A percentile compares a stretch with the other conserved stretches of the same genome.
Evolutionary conservation across 441 rosid species (phyloP).

Genomic region (Capsella rubella): DNA sequence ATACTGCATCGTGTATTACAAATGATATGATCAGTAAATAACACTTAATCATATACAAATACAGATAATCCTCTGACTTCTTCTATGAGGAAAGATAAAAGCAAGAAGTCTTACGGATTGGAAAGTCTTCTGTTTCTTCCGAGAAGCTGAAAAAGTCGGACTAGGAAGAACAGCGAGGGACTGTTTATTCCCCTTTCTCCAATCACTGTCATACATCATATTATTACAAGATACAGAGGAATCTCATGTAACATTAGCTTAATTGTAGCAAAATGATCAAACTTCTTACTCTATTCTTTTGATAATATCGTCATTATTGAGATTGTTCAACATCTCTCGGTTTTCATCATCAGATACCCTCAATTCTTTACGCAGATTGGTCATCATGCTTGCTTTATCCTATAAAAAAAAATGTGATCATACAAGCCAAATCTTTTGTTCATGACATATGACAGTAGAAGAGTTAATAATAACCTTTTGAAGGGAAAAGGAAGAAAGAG

Average conservation of each 20-base stretch:
- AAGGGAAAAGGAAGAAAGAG: slow-evolving; percentile 8
- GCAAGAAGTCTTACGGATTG: slow-evolving; percentile 60
- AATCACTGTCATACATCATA: slow-evolving; percentile 59
- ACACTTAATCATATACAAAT: slow-evolving; percentile 46
- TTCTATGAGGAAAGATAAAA: slow-evolving; percentile 27
- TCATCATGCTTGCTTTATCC: slow-evolving; percentile 94
- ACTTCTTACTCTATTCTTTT: slow-evolving; percentile 69
- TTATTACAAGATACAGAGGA: slow-evolving; percentile 18
- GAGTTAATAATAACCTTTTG: neutral
- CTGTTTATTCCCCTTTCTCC: slow-evolving; percentile 79
- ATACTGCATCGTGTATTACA: slow-evolving; percentile 60
- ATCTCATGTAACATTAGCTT: neutral
- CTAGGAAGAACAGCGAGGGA: slow-evolving; percentile 62
- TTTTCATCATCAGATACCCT: slow-evolving; percentile 97
- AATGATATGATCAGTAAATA: slow-evolving; percentile 49
- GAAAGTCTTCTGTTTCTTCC: slow-evolving; percentile 87
- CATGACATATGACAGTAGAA: slow-evolving; percentile 11
- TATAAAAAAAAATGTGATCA: slow-evolving; percentile 36
- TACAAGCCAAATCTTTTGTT: neutral
- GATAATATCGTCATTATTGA: slow-evolving; percentile 81
- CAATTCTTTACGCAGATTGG: slow-evolving; percentile 90
- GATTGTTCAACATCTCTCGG: slow-evolving; percentile 79
- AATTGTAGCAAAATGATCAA: neutral
- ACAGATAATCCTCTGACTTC: slow-evolving; percentile 13
- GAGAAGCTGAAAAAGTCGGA: slow-evolving; percentile 79